These are phyloP conservation scores for Paramarasmius palmivorus DNA, from an alignment of 1,284 basidiomycete genomes.

Conservation along the genomic window DNA sequence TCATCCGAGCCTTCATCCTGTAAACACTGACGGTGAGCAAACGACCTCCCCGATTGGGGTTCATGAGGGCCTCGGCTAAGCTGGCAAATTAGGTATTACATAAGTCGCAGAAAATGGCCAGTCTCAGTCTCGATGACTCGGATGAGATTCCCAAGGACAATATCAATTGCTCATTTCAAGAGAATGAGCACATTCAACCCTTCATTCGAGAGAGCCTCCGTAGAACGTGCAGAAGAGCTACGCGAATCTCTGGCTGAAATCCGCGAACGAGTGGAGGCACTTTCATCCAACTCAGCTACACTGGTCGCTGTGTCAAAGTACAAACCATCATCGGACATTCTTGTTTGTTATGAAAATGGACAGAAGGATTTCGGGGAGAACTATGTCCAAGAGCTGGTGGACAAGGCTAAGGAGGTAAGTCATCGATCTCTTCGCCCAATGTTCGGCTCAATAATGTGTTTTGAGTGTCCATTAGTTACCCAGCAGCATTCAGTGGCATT, in stretches of 20 bases:
- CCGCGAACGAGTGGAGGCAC: background rate
- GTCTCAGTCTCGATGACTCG: no score
- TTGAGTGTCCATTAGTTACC: slow-evolving; percentile 59
- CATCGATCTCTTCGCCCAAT: background rate
- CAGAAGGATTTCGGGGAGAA: slow-evolving; percentile 97
- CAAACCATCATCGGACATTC: slow-evolving; percentile 87
- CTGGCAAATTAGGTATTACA: no score
- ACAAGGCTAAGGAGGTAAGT: slow-evolving; percentile 80
- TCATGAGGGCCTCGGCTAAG: no score
- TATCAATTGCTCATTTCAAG: no score
- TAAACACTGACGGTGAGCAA: no score
- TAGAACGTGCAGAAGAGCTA: background rate
- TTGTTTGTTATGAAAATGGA: slow-evolving; percentile 77
- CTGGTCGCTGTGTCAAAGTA: slow-evolving; percentile 94
- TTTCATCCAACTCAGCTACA: slow-evolving; percentile 21
- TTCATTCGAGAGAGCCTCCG: background rate
- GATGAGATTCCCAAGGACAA: no score
- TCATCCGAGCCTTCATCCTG: no score
- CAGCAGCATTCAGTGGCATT: slow-evolving; percentile 90
- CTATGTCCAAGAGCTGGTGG: slow-evolving; percentile 94
- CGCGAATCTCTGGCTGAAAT: background rate
- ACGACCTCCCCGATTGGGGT: no score
- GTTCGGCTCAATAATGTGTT: slow-evolving; percentile 11
- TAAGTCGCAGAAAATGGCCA: no score
- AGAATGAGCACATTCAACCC: background rate